Conservation (phyloP, 2,329 filamentous ascomycete genomes). For the Fusarium chuoi region DNA sequence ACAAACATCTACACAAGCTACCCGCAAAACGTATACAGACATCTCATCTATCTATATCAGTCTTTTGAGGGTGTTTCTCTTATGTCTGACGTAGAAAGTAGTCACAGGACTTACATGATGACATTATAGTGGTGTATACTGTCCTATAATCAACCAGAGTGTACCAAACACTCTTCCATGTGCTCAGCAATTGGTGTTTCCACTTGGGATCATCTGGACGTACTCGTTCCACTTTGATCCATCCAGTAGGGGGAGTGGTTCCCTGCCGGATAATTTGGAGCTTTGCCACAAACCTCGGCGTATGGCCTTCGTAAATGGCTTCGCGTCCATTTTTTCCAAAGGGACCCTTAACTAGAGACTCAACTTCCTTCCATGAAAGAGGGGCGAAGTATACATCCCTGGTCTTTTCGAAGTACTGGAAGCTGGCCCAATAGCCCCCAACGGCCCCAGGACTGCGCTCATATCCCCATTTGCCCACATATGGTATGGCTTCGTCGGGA, state of each 20-base stretch:
- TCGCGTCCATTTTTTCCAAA: neutral
- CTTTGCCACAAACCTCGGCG: neutral
- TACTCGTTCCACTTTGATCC: neutral
- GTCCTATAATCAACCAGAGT: neutral
- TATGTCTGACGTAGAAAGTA: too few species aligned
- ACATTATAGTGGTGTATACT: too few species aligned
- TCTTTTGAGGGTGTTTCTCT: too few species aligned
- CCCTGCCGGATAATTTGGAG: neutral
- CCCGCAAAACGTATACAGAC: rapidly evolving
- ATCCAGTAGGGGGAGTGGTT: neutral
- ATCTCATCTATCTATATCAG: neutral
- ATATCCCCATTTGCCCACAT: neutral
- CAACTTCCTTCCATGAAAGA: neutral
- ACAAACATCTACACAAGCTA: neutral
- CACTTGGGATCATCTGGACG: rapidly evolving
- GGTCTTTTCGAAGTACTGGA: neutral
- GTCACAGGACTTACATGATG: too few species aligned
- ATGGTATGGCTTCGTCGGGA: neutral
- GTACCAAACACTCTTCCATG: neutral
- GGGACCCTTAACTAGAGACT: rapidly evolving
- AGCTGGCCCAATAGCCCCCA: neutral
- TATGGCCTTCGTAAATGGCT: neutral
- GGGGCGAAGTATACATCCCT: neutral
- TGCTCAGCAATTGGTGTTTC: rapidly evolving
- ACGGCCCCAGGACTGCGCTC: rapidly evolving